Percentiles rank a stretch among this genome's conserved stretches.
Evolutionary conservation across 768 basidiomycete genomes (phyloP).

Genomic region (Psilocybe tampanensis): DNA sequence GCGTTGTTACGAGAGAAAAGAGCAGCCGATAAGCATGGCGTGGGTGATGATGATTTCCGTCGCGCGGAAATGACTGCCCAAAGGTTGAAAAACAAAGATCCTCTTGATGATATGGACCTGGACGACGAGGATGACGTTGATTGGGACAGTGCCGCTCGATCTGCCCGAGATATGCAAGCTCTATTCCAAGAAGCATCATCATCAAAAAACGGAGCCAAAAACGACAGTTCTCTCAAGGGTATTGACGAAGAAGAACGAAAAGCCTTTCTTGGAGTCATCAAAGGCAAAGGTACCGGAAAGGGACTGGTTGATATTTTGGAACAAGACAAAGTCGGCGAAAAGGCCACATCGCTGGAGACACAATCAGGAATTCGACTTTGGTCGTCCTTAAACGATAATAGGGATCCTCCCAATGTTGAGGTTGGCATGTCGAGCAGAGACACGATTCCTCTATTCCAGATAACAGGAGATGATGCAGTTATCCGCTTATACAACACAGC

Average conservation of each 20-base stretch:
- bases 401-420: neutral
- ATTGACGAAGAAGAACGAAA: conserved; percentile 33
- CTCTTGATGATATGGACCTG: conserved; percentile 1
- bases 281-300: conserved; percentile 40
- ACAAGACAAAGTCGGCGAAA: conserved; percentile 35
- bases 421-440: conserved; percentile 12
- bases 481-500: conserved; percentile 31
- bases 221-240: neutral
- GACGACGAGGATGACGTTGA: conserved; percentile 12
- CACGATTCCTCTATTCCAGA: conserved; percentile 9
- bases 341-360: conserved; percentile 12
- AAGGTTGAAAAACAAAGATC: conserved; percentile 26
- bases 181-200: neutral
- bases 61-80: conserved; percentile 43
- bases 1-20: conserved; percentile 58
- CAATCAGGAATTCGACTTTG: conserved; percentile 19
- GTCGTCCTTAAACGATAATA: neutral
- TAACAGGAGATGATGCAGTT: conserved; percentile 21
- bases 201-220: neutral
- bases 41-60: conserved; percentile 42
- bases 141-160: conserved; percentile 8
- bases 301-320: conserved; percentile 47
- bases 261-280: conserved; percentile 35
- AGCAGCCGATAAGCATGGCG: conserved; percentile 37
- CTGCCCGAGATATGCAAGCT: conserved; percentile 8